Base-by-base conservation (phyloP, 441 rosid species). In the Pelargonium citronellum region DNA sequence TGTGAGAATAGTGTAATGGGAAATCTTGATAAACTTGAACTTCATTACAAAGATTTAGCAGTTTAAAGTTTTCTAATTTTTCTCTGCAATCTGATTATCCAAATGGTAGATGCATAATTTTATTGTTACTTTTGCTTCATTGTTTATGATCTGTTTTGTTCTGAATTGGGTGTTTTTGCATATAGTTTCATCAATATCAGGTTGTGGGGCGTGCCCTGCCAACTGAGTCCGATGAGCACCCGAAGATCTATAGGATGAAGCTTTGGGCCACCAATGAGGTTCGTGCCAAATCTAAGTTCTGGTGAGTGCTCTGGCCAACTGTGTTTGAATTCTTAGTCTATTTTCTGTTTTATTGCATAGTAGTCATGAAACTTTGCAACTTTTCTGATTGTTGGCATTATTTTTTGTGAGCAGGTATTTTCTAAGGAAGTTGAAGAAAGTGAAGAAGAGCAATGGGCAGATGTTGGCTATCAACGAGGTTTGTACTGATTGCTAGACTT, bases 241-340 rank as follows among this genome's bases (percentile, higher is more conserved):
- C 86, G 7, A 83, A 83, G 75, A 83, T 79, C 47, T 83, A 81
- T 7, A 63, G 86, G 24, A 83, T 83, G 86, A 83, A 83, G 78
- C 77, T 83, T 9, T 83, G 84, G 86, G 84, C 81, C 34, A 79
- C 83, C 17, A 79, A 80, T 17, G 81, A 81, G 72, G 81, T 80
- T 65, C 79, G 84, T 8, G 86, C 84, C 12, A 80, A 80, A 72
- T 83, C 86, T 39, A 83, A 80, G 74, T 83, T 83, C 69, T 83
- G 86, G 84, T 83, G 34, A 46, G 82, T 64, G 4, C 51, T 46
- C 51, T 7, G 51, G 11, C 11, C 12, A 46, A 46, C 0, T 44
- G 9, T 44, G 49, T 44, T 44, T 11, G n/a, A 46, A 7, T 46
- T 8, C 1, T 46, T 10, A 46, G 13, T 46, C 12, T 2, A 46